A percentile compares a stretch with the other conserved stretches of the same genome.
These are phyloP conservation scores for Acanthamoeba culbertsoni DNA, from an alignment of 208 protist species.

Conservation along the genomic window DNA sequence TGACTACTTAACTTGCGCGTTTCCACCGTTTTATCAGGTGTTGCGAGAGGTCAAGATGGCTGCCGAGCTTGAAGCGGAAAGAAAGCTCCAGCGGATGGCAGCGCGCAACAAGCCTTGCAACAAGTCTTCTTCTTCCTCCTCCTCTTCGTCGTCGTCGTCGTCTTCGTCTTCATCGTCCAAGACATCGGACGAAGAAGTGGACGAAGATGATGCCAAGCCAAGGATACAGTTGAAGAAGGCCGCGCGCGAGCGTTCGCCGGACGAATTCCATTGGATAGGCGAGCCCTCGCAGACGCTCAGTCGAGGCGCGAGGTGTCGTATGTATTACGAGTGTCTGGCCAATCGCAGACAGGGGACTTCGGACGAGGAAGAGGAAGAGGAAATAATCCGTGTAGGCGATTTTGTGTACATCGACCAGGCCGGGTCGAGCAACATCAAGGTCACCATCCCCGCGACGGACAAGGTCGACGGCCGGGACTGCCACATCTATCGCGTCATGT, in stretches of 20 bases:
- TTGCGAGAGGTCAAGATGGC: conserved; percentile 14
- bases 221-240: background rate
- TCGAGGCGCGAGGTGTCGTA: background rate
- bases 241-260: background rate
- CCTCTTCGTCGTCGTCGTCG: background rate
- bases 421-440: background rate
- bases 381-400: background rate
- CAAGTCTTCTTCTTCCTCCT: background rate
- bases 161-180: background rate
- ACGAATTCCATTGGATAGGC: background rate
- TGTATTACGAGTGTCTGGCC: background rate
- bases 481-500: background rate
- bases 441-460: background rate
- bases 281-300: background rate
- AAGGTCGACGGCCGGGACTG: background rate
- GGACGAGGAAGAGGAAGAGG: background rate
- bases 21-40: background rate
- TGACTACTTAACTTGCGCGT: background rate
- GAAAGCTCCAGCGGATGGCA: background rate
- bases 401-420: background rate
- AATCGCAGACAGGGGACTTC: background rate
- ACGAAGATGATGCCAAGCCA: background rate
- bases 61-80: background rate
- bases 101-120: background rate
- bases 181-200: background rate